Base-by-base conservation (phyloP, 805 yeast genomes). In the Monosporozyma servazzii region DNA sequence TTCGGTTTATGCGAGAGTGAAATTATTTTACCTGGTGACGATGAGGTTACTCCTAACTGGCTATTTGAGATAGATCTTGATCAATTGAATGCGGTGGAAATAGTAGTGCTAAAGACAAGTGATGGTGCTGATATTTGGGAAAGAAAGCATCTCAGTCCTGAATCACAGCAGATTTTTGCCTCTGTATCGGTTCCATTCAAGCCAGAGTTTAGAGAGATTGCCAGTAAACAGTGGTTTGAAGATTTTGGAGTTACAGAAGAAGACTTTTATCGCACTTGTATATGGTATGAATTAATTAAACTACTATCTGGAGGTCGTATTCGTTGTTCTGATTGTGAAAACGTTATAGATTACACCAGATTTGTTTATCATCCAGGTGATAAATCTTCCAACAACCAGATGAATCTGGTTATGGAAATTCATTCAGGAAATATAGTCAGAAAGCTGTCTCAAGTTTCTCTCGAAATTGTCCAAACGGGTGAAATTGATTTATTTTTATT, bases 401-500 rank as follows among this genome's bases (percentile, higher is more conserved):
- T 39, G 15, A 18, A 9, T 21, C 23, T 41, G 7, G 29, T 41
- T 7, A 41, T 41, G 44, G 44, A 41, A 41, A 21, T 41, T 6
- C 29, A 27, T 11, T 9, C 29, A 2, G 41, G 37, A 6, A 21
- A 3, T 21, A 45, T 64, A 7, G 53, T 60, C 1, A 61, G 56
- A 43, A 62, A 59, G 39, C 33, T 62, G 10, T 61, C 64, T 8
- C 59, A 60, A 45, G 18, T 64, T 10, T 48, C 53, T 5, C 33
- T 65, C 17, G 20, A 31, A 2, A 48, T 55, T 2, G 56, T 56
- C 1, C 46, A 50, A 2, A 45, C 44, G 9, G 56, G 54, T 11
- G 68, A 64, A 48, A 27, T 60, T 6, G 67, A 65, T 51, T 48
- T 65, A 15, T 64, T 65, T 46, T 51, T 55, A 20, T 48, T 61